phyloP scores from a whole-genome alignment of 169 alveolate genomes.

The Cystoisospora suis region DNA sequence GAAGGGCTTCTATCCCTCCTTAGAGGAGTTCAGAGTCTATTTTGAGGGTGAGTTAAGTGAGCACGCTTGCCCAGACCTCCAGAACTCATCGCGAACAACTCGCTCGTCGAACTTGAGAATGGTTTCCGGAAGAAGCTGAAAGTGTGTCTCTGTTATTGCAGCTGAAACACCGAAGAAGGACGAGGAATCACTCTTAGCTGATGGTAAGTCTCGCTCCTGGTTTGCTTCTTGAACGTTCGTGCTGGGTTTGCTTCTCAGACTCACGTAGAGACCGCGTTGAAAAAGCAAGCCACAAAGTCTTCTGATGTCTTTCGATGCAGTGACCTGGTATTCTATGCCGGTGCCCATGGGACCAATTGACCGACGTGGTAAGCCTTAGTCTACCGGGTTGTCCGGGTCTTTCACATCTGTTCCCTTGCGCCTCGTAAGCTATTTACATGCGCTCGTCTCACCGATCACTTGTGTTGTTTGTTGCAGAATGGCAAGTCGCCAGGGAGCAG shows the following conservation, averaged over 20 bases:
- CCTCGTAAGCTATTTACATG: not conserved
- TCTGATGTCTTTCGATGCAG: not conserved
- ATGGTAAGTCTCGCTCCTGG: too few species aligned
- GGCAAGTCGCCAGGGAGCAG: not conserved
- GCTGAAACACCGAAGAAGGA: too few species aligned
- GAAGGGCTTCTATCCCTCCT: not conserved
- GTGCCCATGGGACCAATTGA: slow-evolving; percentile 4
- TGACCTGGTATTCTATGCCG: not conserved
- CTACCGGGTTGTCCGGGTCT: not conserved
- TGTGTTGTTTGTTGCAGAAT: not conserved
- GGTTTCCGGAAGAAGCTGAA: too few species aligned
- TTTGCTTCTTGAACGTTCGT: too few species aligned
- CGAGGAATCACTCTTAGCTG: too few species aligned
- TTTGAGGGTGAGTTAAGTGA: not conserved
- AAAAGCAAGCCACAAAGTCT: too few species aligned
- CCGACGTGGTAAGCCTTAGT: not conserved
- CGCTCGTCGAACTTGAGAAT: too few species aligned
- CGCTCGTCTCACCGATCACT: not conserved
- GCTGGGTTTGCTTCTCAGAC: too few species aligned
- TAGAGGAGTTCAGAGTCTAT: not conserved
- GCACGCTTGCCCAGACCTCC: too few species aligned
- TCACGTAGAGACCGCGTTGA: too few species aligned
- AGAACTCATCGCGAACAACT: too few species aligned
- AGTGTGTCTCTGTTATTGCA: too few species aligned
- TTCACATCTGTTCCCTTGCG: not conserved